Percentiles rank a stretch among this genome's conserved stretches.
phyloP scores from a whole-genome alignment of 202 grass and related monocot species.

The Hordeum pubiflorum region DNA sequence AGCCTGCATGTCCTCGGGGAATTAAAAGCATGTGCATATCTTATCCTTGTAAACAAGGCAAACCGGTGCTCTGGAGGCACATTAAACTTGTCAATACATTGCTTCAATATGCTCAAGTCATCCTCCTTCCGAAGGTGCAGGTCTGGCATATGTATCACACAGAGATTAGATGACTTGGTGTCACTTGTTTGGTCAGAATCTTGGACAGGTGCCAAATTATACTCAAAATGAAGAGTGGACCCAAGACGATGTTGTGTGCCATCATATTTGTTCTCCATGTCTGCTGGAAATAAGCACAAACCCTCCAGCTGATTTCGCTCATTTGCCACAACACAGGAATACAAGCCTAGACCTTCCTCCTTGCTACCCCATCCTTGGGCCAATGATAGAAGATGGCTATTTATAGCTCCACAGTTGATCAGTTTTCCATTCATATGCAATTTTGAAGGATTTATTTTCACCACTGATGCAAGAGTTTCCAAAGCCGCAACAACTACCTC shows the following conservation, averaged over 20 bases:
- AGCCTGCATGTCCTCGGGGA: constrained; percentile 57
- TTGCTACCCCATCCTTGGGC: constrained; percentile 99
- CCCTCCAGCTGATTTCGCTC: constrained; percentile 71
- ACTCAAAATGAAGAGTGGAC: constrained; percentile 96
- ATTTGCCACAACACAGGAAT: constrained; percentile 92
- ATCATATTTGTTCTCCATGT: constrained; percentile 70
- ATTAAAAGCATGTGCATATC: constrained; percentile 80
- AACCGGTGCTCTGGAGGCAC: constrained; percentile 85
- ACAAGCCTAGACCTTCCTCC: constrained; percentile 93
- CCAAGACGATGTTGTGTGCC: constrained; percentile 68
- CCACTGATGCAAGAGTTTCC: constrained; percentile 80
- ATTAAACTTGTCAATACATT: constrained; percentile 68
- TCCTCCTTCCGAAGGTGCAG: constrained; percentile 83
- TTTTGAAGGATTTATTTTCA: constrained; percentile 97
- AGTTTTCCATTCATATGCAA: constrained; percentile 92
- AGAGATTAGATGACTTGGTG: constrained; percentile 67
- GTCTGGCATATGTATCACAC: constrained; percentile 83
- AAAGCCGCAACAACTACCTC: constrained; percentile 86
- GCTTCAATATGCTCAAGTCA: constrained; percentile 82
- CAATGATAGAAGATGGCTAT: constrained; percentile 82
- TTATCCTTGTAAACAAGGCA: constrained; percentile 90
- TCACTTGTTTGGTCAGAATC: constrained; percentile 41
- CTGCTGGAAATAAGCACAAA: constrained; percentile 66
- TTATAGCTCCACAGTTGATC: constrained; percentile 70
- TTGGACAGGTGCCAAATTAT: constrained; percentile 36